A percentile compares a stretch with the other conserved stretches of the same genome.
Conservation (phyloP, 192 early-diverging fungal genomes). For the Geranomyces variabilis region DNA sequence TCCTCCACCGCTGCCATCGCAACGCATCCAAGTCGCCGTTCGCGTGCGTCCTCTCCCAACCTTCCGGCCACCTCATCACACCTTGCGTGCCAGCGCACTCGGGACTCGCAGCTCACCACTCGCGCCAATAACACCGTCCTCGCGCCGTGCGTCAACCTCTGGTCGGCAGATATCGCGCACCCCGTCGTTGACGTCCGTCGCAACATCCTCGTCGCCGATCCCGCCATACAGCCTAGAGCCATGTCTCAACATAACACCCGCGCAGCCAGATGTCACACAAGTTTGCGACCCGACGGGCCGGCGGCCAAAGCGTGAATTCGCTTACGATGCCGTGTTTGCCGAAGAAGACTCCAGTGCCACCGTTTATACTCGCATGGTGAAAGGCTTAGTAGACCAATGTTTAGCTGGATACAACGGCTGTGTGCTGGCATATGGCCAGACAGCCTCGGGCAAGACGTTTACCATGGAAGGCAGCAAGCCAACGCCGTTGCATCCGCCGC, state of each 20-base stretch:
- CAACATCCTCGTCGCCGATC: background rate
- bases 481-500: constrained; percentile 14
- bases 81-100: background rate
- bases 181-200: background rate
- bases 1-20: constrained; percentile 3
- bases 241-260: background rate
- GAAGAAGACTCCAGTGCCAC: constrained; percentile 17
- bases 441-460: constrained; percentile 50
- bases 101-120: background rate
- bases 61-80: background rate
- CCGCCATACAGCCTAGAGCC: background rate
- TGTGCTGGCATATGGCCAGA: constrained; percentile 52
- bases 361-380: constrained; percentile 31
- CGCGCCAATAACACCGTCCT: background rate
- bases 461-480: constrained; percentile 47
- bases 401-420: constrained; percentile 51
- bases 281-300: constrained; percentile 20
- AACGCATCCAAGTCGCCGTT: constrained; percentile 29
- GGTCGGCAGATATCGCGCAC: background rate
- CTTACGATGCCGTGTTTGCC: constrained; percentile 36
- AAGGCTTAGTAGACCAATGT: constrained; percentile 35
- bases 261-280: background rate
- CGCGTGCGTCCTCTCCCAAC: constrained; percentile 25
- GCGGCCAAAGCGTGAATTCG: constrained; percentile 20
- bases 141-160: background rate